Base-by-base conservation (phyloP, 805 yeast species). In the Spathaspora sp. region DNA sequence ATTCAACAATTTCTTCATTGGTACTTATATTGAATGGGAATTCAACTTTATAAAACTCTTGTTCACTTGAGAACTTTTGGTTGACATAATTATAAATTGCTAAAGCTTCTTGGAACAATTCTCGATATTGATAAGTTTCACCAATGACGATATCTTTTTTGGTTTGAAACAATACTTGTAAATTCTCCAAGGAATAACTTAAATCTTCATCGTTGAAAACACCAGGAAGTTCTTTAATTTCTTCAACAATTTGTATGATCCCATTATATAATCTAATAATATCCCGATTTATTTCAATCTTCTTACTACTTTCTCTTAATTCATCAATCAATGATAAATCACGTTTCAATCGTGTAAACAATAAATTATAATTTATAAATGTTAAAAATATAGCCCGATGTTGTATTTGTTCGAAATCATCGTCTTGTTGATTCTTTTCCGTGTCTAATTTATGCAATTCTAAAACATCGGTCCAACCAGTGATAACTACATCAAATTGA, bases 181-280 rank as follows among this genome's bases (percentile, higher is more conserved):
- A 68, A 14, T 76, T 58, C 11, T 73, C 76, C 44, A 94, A 72
- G 8, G 86, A 80, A 6, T 70, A 68, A 55, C 72, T 65, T 50
- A 93, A 75, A 19, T 78, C 84, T 49, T 87, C 94, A 63, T 90
- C 96, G 49, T 89, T 88, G 62, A 87, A 83, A 17, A 93, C 96
- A 75, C 98, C 98, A 0, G 97, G 97, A 48, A 94, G 76, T 54
- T 90, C 96, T 61, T 79, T 75, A 45, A 90, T 68, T 57, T 85
- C 86, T 2, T 68, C 68, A 35, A 86, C 64, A 16, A 87, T 82
- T 46, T 75, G 70, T 11, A 77, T 65, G 39, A 89, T 75, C 8
- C 77, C 71, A 19, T 78, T 80, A 53, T 75, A 76, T 20, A 86
- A 64, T 52, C 85, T 75, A 42, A 77, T 61, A 5, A 70, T 63